Evolutionary conservation across 768 basidiomycete species (phyloP).

Genomic region (Hortiboletus flavorubellus): DNA sequence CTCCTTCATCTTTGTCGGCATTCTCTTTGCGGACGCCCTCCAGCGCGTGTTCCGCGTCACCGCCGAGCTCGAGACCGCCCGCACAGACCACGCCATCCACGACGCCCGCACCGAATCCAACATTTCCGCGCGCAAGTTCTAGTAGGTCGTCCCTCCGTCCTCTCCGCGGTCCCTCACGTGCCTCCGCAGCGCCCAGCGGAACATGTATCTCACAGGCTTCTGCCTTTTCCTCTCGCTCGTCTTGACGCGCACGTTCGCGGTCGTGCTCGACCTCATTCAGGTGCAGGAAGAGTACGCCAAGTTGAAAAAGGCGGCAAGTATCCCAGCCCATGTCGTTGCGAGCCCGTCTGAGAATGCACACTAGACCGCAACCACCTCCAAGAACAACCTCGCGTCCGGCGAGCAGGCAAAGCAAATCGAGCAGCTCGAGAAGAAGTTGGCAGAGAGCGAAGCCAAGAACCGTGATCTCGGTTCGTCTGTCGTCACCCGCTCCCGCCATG

Average conservation of each 20-base stretch:
- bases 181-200: constrained; percentile 68
- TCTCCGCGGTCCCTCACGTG: background rate
- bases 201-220: constrained; percentile 90
- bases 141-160: constrained; percentile 44
- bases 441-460: constrained; percentile 51
- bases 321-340: background rate
- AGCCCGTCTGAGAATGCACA: background rate
- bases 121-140: constrained; percentile 90
- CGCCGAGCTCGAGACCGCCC: constrained; percentile 68
- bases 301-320: constrained; percentile 59
- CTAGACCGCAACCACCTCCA: constrained; percentile 36
- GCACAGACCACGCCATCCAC: constrained; percentile 45
- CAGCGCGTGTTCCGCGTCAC: constrained; percentile 88
- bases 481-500: background rate
- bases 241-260: constrained; percentile 88
- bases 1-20: constrained; percentile 87
- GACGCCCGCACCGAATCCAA: constrained; percentile 82
- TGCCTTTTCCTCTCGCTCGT: constrained; percentile 95
- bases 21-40: constrained; percentile 88
- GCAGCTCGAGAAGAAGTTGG: constrained; percentile 66
- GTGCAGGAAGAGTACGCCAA: constrained; percentile 85
- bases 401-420: constrained; percentile 45
- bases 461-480: constrained; percentile 59
- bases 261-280: constrained; percentile 87
- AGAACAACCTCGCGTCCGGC: constrained; percentile 18